Base-by-base conservation (phyloP, 495 filamentous ascomycete species). In the Neohortaea acidophila region DNA sequence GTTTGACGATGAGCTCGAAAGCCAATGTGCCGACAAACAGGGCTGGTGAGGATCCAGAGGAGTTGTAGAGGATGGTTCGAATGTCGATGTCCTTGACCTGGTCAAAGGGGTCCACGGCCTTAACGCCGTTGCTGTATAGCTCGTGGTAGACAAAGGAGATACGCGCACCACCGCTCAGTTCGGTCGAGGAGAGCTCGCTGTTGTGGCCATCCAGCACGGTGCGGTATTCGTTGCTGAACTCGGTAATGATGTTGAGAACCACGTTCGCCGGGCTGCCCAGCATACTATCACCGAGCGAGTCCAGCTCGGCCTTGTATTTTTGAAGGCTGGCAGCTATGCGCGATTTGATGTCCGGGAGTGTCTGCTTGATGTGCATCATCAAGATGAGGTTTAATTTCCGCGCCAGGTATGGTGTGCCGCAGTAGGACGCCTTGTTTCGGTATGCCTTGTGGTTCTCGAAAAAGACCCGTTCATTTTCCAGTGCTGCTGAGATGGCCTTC, bases 361-460 rank as follows among this genome's bases (percentile, higher is more conserved):
- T 99, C 66, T 99, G 89, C 62, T 99, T 99, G 67, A 99, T 99
- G 66, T 99, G 89, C 89, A 96, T 99, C 89, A 96, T 96, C 43
- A 99, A 72, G 59, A 99, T 96, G 59, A 97, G 67, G 59, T 99
- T 99, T 39, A 99, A 68, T 61, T 99, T 99, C 33, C 89, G 75
- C 4, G 89, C 89, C 21, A 99, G 67, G 51, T 96, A 99, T 5
- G 89, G 89, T 2, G 89, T 99, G 54, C 89, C 89, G 60, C 89
- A 99, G 66, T 99, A 99, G 12, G 87, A 80, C 51, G 81, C 80
- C 73, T 99, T 99, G 59, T 99, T 99, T 43, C 84, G 70, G 58
- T 99, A 99, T 2, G 89, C 91, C 61, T 91, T 93, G 72, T 99
- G 89, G 56, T 86, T 85, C 46, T 96, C 89, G 56, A 99, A 99